These are phyloP conservation scores for Gyromitra esculenta DNA, from an alignment of 2,329 filamentous ascomycete genomes.

Conservation along the genomic window DNA sequence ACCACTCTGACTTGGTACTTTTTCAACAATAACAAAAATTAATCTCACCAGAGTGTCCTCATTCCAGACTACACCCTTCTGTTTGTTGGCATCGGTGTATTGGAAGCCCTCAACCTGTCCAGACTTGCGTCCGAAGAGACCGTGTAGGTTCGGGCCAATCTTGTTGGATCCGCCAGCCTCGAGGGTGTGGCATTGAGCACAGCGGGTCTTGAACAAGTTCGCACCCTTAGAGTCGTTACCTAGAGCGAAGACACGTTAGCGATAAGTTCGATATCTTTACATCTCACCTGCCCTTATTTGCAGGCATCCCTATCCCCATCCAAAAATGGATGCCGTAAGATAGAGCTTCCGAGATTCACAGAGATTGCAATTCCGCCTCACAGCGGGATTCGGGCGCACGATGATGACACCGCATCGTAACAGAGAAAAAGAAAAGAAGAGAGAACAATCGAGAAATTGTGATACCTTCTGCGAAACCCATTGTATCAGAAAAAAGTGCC, in stretches of 20 bases:
- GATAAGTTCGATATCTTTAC: not conserved
- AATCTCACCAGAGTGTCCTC: slow-evolving; percentile 79
- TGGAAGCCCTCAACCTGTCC: slow-evolving; percentile 90
- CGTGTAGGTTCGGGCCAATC: slow-evolving; percentile 95
- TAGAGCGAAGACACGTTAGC: slow-evolving; percentile 61
- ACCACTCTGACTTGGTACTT: not conserved
- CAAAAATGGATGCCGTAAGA: not conserved
- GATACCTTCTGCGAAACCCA: slow-evolving; percentile 56
- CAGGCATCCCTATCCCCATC: not conserved
- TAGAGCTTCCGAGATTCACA: not conserved
- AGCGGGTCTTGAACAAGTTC: slow-evolving; percentile 98
- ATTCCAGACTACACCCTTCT: slow-evolving; percentile 89
- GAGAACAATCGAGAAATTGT: not conserved
- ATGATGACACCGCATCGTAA: not conserved
- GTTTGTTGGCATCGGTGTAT: slow-evolving; percentile 99
- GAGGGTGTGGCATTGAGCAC: slow-evolving; percentile 97
- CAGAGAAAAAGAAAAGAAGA: not conserved
- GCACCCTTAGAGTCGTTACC: slow-evolving; percentile 96
- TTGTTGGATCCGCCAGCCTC: slow-evolving; percentile 93
- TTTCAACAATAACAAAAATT: not conserved
- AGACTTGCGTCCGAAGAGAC: slow-evolving; percentile 95
- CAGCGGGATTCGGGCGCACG: slow-evolving; percentile 7
- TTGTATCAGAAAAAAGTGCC: slow-evolving; percentile 48
- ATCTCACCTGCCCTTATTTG: not conserved
- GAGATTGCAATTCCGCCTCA: not conserved